A percentile compares a stretch with the other conserved stretches of the same genome.
These are phyloP conservation scores for Apiotrichum gamsii DNA, from an alignment of 1,284 basidiomycete genomes.

Conservation along the genomic window DNA sequence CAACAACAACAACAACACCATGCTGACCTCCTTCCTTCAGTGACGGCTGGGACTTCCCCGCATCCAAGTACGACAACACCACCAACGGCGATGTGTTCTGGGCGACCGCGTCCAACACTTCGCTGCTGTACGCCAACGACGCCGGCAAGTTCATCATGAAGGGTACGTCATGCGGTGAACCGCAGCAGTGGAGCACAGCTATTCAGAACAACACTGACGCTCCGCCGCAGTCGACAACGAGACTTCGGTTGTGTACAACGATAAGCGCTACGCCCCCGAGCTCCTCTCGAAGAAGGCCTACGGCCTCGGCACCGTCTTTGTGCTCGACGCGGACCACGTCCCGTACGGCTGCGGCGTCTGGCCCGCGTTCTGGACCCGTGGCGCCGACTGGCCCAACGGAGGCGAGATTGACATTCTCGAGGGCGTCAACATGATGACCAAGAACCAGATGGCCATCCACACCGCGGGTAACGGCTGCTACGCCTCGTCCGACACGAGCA, in stretches of 20 bases:
- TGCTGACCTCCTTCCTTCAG: too few species aligned
- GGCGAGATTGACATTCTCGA: constrained; percentile 43
- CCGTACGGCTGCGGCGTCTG: constrained; percentile 49
- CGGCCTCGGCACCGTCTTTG: constrained; percentile 34
- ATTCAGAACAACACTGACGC: constrained; percentile 48
- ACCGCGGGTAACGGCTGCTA: constrained; percentile 16
- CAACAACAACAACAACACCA: too few species aligned
- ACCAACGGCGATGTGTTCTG: constrained; percentile 57
- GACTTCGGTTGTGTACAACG: constrained; percentile 48
- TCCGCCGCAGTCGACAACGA: constrained; percentile 26
- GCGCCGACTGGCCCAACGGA: constrained; percentile 34
- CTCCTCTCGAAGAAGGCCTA: constrained; percentile 58
- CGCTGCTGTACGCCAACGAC: constrained; percentile 54
- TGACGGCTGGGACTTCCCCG: constrained; percentile 25
- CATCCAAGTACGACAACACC: constrained; percentile 14
- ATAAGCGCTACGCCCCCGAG: constrained; percentile 65
- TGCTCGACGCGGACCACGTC: constrained; percentile 62
- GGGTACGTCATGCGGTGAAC: constrained; percentile 52
- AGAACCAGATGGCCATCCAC: constrained; percentile 43
- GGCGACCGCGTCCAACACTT: constrained; percentile 37
- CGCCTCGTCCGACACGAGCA: not conserved
- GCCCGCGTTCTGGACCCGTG: constrained; percentile 36
- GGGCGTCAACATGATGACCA: constrained; percentile 35
- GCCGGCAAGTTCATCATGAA: constrained; percentile 71
- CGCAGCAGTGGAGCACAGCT: not conserved